Percentiles rank a stretch among this genome's conserved stretches.
Conservation (phyloP, 2,329 filamentous ascomycete genomes). For the Sclerotinia spermophila region DNA sequence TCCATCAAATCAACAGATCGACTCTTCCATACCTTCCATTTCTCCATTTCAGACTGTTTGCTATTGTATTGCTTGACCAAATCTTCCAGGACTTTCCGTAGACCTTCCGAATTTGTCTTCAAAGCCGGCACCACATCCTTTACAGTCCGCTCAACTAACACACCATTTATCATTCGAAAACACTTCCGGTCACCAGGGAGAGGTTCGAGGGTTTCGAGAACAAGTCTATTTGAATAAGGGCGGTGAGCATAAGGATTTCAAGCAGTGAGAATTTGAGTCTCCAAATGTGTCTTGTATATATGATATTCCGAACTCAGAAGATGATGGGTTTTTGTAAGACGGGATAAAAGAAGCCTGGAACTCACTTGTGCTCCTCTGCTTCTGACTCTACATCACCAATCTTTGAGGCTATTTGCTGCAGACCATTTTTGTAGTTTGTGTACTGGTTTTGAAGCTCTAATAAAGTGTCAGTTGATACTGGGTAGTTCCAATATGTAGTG, state of each 20-base stretch:
- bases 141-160: constrained; percentile 90
- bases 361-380: constrained; percentile 95
- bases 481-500: neutral
- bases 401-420: constrained; percentile 92
- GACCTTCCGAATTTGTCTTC: constrained; percentile 87
- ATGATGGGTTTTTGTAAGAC: neutral
- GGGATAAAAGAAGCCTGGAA: neutral
- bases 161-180: constrained; percentile 98
- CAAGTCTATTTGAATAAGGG: constrained; percentile 60
- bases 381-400: constrained; percentile 98
- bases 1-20: neutral
- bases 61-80: constrained; percentile 93
- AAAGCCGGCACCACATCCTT: constrained; percentile 87
- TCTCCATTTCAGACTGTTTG: constrained; percentile 93
- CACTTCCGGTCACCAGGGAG: constrained; percentile 85
- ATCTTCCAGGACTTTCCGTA: constrained; percentile 92
- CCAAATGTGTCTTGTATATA: neutral
- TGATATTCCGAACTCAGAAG: neutral
- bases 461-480: constrained; percentile 16
- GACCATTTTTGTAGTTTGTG: constrained; percentile 69
- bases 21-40: constrained; percentile 80
- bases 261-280: constrained; percentile 26
- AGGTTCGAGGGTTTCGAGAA: constrained; percentile 85
- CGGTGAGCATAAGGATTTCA: constrained; percentile 39
- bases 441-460: constrained; percentile 78